Evolutionary conservation across 2,329 filamentous ascomycete genomes (phyloP).

Genomic region (Colletotrichum horii): DNA sequence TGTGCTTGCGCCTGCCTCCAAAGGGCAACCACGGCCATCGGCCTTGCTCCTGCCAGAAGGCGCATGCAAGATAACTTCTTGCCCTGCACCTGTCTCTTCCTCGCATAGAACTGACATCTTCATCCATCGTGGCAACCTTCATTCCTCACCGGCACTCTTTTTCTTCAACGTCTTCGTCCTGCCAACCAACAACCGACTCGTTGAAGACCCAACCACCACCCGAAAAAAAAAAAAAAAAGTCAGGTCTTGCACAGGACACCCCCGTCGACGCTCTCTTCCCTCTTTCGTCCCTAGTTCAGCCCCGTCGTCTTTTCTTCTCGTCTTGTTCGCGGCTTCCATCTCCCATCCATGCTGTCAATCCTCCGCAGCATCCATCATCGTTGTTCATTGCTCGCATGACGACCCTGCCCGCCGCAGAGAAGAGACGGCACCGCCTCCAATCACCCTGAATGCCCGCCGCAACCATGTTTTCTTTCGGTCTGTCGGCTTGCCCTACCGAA

Average conservation of each 20-base stretch:
- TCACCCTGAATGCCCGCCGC: neutral
- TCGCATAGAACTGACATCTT: neutral
- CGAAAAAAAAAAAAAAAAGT: neutral
- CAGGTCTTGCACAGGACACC: neutral
- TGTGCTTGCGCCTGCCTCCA: neutral
- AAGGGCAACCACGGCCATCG: neutral
- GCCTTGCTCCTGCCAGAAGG: neutral
- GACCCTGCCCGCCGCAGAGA: neutral
- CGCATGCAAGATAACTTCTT: neutral
- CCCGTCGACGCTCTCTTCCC: neutral
- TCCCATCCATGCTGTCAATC: neutral
- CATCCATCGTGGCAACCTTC: too few species aligned
- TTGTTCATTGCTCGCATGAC: neutral
- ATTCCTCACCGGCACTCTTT: neutral
- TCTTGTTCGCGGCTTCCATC: slow-evolving; percentile 2
- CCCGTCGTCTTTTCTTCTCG: slow-evolving; percentile 12
- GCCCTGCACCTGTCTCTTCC: neutral
- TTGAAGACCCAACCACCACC: neutral
- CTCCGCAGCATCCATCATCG: slow-evolving; percentile 1
- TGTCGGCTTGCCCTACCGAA: neutral
- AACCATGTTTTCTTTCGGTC: neutral
- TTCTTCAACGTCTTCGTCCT: neutral
- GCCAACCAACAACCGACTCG: neutral
- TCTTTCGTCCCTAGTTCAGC: slow-evolving; percentile 14
- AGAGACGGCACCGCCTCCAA: neutral